phyloP scores from a whole-genome alignment of 108 stramenopile genomes.

The Pseudonitzschia delicatissima region DNA sequence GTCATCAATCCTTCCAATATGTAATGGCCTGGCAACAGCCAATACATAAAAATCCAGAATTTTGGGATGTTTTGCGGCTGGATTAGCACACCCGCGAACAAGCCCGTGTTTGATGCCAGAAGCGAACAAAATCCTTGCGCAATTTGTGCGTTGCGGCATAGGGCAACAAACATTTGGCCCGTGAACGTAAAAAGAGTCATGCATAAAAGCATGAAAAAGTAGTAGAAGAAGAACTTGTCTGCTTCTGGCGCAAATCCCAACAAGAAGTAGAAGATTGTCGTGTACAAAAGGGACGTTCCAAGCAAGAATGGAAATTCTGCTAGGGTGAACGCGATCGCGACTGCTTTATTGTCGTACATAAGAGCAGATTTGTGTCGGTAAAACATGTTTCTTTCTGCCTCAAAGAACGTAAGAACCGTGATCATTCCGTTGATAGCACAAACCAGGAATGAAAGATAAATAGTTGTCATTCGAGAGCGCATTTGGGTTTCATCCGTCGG shows the following conservation, averaged over 20 bases:
- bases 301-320: conserved; percentile 62
- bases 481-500: conserved; percentile 55
- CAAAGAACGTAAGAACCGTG: conserved; percentile 61
- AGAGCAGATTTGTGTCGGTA: conserved; percentile 69
- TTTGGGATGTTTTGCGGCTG: conserved; percentile 45
- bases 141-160: conserved; percentile 51
- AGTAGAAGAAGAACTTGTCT: conserved; percentile 38
- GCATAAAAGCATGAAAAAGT: conserved; percentile 22
- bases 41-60: conserved; percentile 42
- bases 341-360: conserved; percentile 53
- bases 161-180: conserved; percentile 51
- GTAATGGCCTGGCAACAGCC: conserved; percentile 40
- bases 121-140: conserved; percentile 54
- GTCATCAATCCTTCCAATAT: conserved; percentile 55
- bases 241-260: conserved; percentile 48
- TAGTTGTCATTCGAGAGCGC: conserved; percentile 54
- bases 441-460: conserved; percentile 60
- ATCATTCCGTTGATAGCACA: conserved; percentile 55
- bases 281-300: conserved; percentile 44
- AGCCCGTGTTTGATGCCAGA: conserved; percentile 40
- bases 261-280: conserved; percentile 56
- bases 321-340: conserved; percentile 48
- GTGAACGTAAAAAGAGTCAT: conserved; percentile 26
- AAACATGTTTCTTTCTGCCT: conserved; percentile 76
- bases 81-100: conserved; percentile 64